A percentile compares a stretch with the other conserved stretches of the same genome.
phyloP scores from a whole-genome alignment of 495 filamentous ascomycete species.

The Choiromyces venosus region DNA sequence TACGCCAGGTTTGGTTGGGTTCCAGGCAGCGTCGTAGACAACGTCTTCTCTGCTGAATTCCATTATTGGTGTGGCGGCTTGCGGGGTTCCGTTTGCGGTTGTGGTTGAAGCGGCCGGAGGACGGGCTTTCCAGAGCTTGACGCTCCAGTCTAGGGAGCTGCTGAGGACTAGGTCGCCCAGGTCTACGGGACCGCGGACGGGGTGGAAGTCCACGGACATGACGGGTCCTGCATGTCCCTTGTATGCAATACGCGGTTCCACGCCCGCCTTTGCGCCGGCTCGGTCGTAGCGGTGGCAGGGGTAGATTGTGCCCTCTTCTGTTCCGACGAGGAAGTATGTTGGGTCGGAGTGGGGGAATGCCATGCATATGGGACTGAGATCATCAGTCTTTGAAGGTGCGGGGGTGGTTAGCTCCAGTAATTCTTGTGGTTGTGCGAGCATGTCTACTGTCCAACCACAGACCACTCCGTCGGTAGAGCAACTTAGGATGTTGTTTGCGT shows the following conservation, averaged over 20 bases:
- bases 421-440: slow-evolving; percentile 93
- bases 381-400: slow-evolving; percentile 84
- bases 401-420: slow-evolving; percentile 77
- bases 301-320: slow-evolving; percentile 91
- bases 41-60: slow-evolving; percentile 90
- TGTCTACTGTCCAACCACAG: slow-evolving; percentile 94
- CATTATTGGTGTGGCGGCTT: slow-evolving; percentile 62
- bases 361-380: slow-evolving; percentile 92
- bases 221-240: slow-evolving; percentile 85
- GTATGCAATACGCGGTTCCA: slow-evolving; percentile 78
- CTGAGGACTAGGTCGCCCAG: slow-evolving; percentile 90
- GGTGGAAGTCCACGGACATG: slow-evolving; percentile 94
- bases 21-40: slow-evolving; percentile 94
- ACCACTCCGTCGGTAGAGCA: slow-evolving; percentile 94
- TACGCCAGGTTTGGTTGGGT: slow-evolving; percentile 80
- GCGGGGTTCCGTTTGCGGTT: slow-evolving; percentile 48
- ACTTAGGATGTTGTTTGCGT: slow-evolving; percentile 96
- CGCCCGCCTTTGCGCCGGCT: slow-evolving; percentile 90
- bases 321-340: slow-evolving; percentile 94
- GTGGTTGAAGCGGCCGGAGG: slow-evolving; percentile 63
- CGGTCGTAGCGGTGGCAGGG: slow-evolving; percentile 96
- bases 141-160: slow-evolving; percentile 86
- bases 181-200: slow-evolving; percentile 80
- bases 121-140: slow-evolving; percentile 91
- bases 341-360: slow-evolving; percentile 93